Base-by-base conservation (phyloP, 371 early-diverging fungal genomes). In the Mortierella sp. region DNA sequence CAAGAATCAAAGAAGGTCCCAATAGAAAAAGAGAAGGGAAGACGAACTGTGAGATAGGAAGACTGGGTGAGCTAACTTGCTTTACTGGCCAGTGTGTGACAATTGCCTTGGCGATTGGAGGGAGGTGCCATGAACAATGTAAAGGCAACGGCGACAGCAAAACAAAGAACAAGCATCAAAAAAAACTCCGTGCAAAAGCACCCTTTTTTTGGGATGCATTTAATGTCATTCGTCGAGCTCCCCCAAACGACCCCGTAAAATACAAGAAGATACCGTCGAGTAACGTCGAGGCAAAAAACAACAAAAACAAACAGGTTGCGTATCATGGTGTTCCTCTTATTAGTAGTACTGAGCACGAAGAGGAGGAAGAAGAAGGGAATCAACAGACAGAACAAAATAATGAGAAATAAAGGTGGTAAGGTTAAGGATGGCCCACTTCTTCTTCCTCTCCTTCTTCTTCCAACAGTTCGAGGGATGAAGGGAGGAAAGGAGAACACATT, bases 341-440 rank as follows among this genome's bases (percentile, higher is more conserved):
- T 27, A 58, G 35, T 27, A 58, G 35, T 2, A 51, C 29, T 24
- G 49, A 24, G 38, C 14, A 35, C 14, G 63, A 41, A 72, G 49
- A 27, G 24, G n/a, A 41, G 55, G n/a, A 29, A 46, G 32, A 49
- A 51, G 32, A 10, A 41, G 14, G 48, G 48, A 4, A 4, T 24
- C 68, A 68, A 24, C 41, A 68, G 46, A 54, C 65, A 44, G 38
- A 68, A 68, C 55, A 72, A 18, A 29, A 27, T 21, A 27, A 38
- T 4, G 32, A 32, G 14, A 27, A 27, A 29, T 6, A 46, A 32
- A 74, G 82, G 72, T 71, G 74, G 55, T 71, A 46, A 58, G 54
- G 60, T 71, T 73, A 54, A 74, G 77, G 77, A 77, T 71, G 63
- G 44, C 29, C 56, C 32, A 51, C 51, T 21, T 51, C 51, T 21